These are phyloP conservation scores for Clitocybe nebularis DNA, from an alignment of 1,284 basidiomycete genomes.

Conservation along the genomic window DNA sequence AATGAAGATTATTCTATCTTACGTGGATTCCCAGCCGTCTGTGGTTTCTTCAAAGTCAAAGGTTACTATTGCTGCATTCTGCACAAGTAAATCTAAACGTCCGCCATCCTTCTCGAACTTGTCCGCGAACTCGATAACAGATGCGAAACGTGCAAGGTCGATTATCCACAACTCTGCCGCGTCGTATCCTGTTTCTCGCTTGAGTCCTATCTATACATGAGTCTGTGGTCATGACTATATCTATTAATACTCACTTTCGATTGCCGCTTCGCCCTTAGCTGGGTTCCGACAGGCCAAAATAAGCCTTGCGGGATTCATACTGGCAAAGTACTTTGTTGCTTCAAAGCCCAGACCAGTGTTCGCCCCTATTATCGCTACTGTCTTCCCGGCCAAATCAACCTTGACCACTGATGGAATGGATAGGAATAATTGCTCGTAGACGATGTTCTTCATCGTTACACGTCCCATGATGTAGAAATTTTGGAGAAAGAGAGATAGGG, in stretches of 20 bases:
- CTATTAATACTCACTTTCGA: slow-evolving; percentile 10
- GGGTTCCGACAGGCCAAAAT: slow-evolving; percentile 18
- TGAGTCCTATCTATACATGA: slow-evolving; percentile 21
- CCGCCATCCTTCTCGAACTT: slow-evolving; percentile 30
- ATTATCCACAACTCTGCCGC: slow-evolving; percentile 31
- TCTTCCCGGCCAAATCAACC: slow-evolving; percentile 20
- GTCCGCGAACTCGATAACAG: slow-evolving; percentile 32
- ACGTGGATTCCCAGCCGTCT: slow-evolving; percentile 37
- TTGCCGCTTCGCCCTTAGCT: slow-evolving; percentile 14
- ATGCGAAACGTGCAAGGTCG: slow-evolving; percentile 33
- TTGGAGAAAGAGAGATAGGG: neutral
- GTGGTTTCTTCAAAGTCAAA: slow-evolving; percentile 23
- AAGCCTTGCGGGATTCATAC: slow-evolving; percentile 20
- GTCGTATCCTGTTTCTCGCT: slow-evolving; percentile 25
- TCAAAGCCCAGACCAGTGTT: slow-evolving; percentile 24
- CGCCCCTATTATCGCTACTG: slow-evolving; percentile 22
- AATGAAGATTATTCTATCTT: slow-evolving; percentile 7
- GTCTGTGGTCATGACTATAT: neutral
- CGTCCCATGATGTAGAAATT: slow-evolving; percentile 15
- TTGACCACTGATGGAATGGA: slow-evolving; percentile 12
- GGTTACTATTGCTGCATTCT: slow-evolving; percentile 28
- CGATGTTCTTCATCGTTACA: slow-evolving; percentile 5
- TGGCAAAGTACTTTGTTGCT: slow-evolving; percentile 20
- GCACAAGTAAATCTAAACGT: slow-evolving; percentile 35
- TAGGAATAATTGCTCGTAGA: slow-evolving; percentile 12